Conservation (phyloP, 179 eudicot species). For the Carnegiea gigantea region DNA sequence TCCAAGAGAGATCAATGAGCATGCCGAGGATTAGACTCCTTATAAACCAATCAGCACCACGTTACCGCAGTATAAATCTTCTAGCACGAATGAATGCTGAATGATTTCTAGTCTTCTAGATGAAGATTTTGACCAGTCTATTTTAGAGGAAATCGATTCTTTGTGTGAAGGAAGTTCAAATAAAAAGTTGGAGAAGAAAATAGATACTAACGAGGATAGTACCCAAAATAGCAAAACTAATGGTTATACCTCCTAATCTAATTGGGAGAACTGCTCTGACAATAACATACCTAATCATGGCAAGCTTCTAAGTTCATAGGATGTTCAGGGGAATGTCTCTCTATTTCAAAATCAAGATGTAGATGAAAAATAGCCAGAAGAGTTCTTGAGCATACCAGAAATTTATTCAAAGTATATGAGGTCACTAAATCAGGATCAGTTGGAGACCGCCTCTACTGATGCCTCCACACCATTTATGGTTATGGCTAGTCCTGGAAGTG, state of each 20-base stretch:
- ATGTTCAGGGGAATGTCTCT: constrained; percentile 20
- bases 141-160: constrained; percentile 71
- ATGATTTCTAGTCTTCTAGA: constrained; percentile 36
- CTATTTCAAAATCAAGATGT: constrained; percentile 18
- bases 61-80: constrained; percentile 22
- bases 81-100: constrained; percentile 30
- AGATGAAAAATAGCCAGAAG: constrained; percentile 15
- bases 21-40: constrained; percentile 17
- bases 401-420: constrained; percentile 60
- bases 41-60: constrained; percentile 31
- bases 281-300: constrained; percentile 12
- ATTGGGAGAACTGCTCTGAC: constrained; percentile 26
- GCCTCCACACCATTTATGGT: constrained; percentile 76
- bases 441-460: constrained; percentile 83
- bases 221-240: constrained; percentile 16
- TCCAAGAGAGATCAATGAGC: constrained; percentile 7
- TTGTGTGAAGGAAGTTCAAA: constrained; percentile 52
- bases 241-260: constrained; percentile 9
- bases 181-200: constrained; percentile 26
- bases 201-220: constrained; percentile 20
- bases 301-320: constrained; percentile 4
- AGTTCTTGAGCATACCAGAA: constrained; percentile 48
- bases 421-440: constrained; percentile 71
- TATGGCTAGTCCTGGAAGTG: constrained; percentile 99
- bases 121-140: constrained; percentile 62